Evolutionary conservation across 148 eudicot species (phyloP).

Genomic region (Talinum fruticosum): DNA sequence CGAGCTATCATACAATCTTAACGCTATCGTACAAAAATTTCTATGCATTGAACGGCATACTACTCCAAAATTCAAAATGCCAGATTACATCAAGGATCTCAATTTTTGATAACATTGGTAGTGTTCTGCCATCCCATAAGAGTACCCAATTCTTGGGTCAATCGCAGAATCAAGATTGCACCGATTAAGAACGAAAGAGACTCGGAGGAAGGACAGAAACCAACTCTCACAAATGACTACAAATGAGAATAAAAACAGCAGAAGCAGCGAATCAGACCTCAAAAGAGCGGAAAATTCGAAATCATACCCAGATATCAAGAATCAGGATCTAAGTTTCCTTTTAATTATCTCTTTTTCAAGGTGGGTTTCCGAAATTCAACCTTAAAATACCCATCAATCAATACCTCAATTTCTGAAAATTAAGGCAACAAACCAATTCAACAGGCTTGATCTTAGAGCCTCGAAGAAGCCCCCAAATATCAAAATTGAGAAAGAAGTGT

Average conservation of each 20-base stretch:
- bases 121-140: background rate
- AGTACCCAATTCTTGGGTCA: background rate
- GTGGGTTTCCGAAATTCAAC: background rate
- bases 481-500: background rate
- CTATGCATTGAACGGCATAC: background rate
- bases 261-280: background rate
- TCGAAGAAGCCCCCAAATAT: background rate
- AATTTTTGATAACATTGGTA: background rate
- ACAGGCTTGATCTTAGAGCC: background rate
- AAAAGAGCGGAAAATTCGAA: background rate
- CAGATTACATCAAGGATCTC: background rate
- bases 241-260: constrained; percentile 1
- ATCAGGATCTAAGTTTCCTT: background rate
- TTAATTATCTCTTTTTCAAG: background rate
- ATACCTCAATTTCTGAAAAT: background rate
- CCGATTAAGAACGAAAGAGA: background rate
- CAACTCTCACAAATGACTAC: background rate
- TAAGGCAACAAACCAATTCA: background rate
- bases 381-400: background rate
- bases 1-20: background rate
- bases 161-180: background rate
- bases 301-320: background rate
- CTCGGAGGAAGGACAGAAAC: background rate
- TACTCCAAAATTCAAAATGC: background rate
- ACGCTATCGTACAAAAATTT: background rate